A percentile compares a stretch with the other conserved stretches of the same genome.
Conservation (phyloP, 768 basidiomycete genomes). For the Boletus fagicola region DNA sequence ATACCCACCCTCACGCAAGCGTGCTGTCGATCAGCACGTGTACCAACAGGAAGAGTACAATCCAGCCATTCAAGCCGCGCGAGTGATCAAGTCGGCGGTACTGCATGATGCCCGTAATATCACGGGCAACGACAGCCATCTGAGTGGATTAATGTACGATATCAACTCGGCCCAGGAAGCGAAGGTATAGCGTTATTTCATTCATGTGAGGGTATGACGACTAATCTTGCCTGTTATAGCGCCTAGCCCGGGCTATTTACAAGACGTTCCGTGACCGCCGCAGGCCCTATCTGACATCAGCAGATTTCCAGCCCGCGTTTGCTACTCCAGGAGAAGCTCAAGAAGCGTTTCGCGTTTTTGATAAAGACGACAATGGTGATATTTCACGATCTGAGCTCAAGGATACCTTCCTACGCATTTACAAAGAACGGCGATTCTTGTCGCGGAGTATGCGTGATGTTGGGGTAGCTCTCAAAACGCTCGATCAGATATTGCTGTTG, state of each 20-base stretch:
- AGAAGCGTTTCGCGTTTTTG: constrained; percentile 72
- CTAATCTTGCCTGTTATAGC: constrained; percentile 36
- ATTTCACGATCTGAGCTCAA: constrained; percentile 76
- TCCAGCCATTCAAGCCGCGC: constrained; percentile 55
- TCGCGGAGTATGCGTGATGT: constrained; percentile 78
- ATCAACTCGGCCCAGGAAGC: constrained; percentile 62
- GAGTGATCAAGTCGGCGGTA: constrained; percentile 63
- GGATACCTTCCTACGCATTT: constrained; percentile 60
- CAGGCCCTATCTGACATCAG: constrained; percentile 59
- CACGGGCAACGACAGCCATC: constrained; percentile 45
- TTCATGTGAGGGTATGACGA: not conserved
- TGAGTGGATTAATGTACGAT: constrained; percentile 48
- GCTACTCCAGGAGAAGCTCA: constrained; percentile 52
- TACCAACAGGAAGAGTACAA: constrained; percentile 37
- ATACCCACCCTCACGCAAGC: constrained; percentile 39
- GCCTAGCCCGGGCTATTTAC: constrained; percentile 67
- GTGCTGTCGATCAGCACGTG: constrained; percentile 17
- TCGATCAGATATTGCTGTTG: constrained; percentile 61
- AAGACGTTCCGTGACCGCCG: constrained; percentile 53
- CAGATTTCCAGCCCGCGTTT: constrained; percentile 72
- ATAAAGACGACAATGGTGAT: constrained; percentile 75
- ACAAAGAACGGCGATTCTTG: constrained; percentile 76
- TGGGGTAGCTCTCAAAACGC: constrained; percentile 59
- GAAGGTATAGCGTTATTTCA: constrained; percentile 42
- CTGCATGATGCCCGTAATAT: constrained; percentile 77